Base-by-base conservation (phyloP, 306 rosid genomes). In the Casuarina equisetifolia region DNA sequence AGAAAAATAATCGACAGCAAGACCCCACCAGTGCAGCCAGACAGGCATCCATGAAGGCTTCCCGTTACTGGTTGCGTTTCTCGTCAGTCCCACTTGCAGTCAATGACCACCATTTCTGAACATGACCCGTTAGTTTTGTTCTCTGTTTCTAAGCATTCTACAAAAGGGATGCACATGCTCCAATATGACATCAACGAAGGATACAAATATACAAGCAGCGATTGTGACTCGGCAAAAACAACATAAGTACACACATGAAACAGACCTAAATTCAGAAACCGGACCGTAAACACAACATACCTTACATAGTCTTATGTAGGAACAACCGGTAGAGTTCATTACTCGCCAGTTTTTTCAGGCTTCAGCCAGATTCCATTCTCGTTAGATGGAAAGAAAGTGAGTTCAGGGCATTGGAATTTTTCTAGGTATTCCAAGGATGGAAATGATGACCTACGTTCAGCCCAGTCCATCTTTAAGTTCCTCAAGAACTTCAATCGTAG, bases 401-500 rank as follows among this genome's bases (percentile, higher is more conserved):
- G 52, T 25, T 43, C 3, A 16, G 78, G 78, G 62, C 78, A 82
- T 3, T 57, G 1, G 38, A 2, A 5, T 64, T 52, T 72, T 71
- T 81, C 85, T 59, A 76, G 44, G 71, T 64, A 72, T 2, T 0
- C 52, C 6, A 76, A 3, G 0, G 20, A 0, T 0, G 78, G 81
- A 72, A 81, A 81, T 20, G 51, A 20, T 0, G 13, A 6, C 19
- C 2, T 50, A 45, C 76, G 58, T 44, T 46, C 43, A 20, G 0
- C 2, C 81, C 85, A 81, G 25, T 64, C 64, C 81, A 81, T 72
- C 59, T 35, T 1, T 58, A 76, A 61, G 6, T 71, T 0, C 0
- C 5, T 1, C 78, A 76, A 66, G 70, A 72, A 76, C 74, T 76
- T 76, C 55, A 81, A 32, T 2, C 72, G 53, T 15, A 81, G 42